These are phyloP conservation scores for Aspergillus hancockii DNA, from an alignment of 495 filamentous ascomycete genomes.

Conservation along the genomic window DNA sequence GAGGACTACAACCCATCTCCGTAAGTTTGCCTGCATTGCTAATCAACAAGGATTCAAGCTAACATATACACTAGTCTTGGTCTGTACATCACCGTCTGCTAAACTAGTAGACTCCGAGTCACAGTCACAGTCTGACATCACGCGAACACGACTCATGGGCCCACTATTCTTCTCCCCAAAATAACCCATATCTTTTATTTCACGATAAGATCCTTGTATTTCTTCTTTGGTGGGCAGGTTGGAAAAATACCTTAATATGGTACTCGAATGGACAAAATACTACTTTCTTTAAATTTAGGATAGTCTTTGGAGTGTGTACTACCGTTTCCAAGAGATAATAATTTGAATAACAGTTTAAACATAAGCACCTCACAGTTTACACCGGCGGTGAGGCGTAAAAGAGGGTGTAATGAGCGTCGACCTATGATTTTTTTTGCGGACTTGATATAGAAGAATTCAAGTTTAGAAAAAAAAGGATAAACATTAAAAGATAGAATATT, in stretches of 20 bases:
- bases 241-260: not conserved
- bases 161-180: conserved; percentile 4
- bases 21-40: conserved; percentile 26
- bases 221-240: conserved; percentile 3
- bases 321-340: not conserved
- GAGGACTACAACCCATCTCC: conserved; percentile 63
- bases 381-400: too few species aligned
- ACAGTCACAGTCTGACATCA: conserved; percentile 7
- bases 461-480: too few species aligned
- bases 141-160: conserved; percentile 19
- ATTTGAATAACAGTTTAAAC: not conserved
- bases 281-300: not conserved
- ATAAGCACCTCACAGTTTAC: too few species aligned
- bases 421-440: too few species aligned
- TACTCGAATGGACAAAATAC: not conserved
- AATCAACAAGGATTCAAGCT: conserved; percentile 15
- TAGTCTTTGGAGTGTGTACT: not conserved
- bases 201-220: not conserved
- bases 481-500: too few species aligned
- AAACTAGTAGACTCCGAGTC: conserved; percentile 21
- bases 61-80: conserved; percentile 49
- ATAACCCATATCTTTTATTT: conserved; percentile 5
- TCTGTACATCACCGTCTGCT: conserved; percentile 62
- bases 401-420: too few species aligned
- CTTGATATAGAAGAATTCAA: too few species aligned